A percentile compares a stretch with the other conserved stretches of the same genome.
These are phyloP conservation scores for Bipolaris oryzae DNA, from an alignment of 2,329 filamentous ascomycete genomes.

Conservation along the genomic window DNA sequence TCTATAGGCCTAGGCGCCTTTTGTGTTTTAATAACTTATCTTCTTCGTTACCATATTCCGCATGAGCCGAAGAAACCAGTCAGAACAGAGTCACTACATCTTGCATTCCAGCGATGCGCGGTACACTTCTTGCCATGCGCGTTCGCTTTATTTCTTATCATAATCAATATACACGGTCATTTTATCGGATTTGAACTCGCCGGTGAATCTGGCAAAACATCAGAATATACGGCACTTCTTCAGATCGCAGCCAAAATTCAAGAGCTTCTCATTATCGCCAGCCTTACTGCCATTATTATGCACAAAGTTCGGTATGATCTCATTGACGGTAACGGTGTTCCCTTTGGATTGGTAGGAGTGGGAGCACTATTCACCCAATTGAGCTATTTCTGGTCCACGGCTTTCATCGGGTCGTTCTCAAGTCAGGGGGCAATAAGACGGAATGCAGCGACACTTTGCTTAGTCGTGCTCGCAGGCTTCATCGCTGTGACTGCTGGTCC, in stretches of 20 bases:
- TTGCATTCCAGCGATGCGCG: not conserved
- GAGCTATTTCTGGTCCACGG: not conserved
- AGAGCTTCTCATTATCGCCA: not conserved
- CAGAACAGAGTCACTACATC: not conserved
- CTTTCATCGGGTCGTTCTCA: not conserved
- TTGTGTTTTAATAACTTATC: not conserved
- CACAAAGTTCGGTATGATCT: not conserved
- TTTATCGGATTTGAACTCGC: not conserved
- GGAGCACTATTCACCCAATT: not conserved
- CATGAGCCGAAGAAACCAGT: not conserved
- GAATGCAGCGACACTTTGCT: not conserved
- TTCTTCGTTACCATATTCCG: not conserved
- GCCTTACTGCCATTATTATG: not conserved
- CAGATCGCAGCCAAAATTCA: not conserved
- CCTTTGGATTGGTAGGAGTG: not conserved
- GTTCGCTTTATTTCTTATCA: not conserved
- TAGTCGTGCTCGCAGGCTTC: not conserved
- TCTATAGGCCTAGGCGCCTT: not conserved
- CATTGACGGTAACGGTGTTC: not conserved
- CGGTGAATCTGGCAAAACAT: not conserved
- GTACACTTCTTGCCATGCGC: not conserved
- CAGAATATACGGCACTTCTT: not conserved
- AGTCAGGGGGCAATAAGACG: not conserved
- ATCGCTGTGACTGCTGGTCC: not conserved
- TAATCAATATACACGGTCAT: not conserved